phyloP scores from a whole-genome alignment of 495 filamentous ascomycete species.

The Hypoxylon rickii region DNA sequence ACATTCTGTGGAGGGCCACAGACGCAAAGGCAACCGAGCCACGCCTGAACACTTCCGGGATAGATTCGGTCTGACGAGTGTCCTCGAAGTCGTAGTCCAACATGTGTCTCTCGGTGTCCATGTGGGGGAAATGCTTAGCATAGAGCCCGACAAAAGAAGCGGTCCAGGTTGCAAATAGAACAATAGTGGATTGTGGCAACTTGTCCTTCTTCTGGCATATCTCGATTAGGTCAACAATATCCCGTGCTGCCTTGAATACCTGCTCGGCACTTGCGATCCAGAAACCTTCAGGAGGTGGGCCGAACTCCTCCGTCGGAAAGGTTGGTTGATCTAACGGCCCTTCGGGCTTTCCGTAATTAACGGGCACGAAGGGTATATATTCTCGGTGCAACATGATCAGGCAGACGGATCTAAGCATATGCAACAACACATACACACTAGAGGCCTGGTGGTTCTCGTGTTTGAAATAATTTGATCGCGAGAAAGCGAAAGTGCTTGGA shows the following conservation, averaged over 20 bases:
- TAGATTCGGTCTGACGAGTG: conserved; percentile 29
- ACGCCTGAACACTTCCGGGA: conserved; percentile 40
- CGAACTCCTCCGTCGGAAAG: conserved; percentile 59
- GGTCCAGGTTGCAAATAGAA: conserved; percentile 81
- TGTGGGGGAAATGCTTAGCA: conserved; percentile 72
- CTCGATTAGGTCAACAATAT: conserved; percentile 75
- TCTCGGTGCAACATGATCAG: conserved; percentile 80
- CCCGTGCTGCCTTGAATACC: conserved; percentile 71
- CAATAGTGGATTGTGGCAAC: conserved; percentile 78
- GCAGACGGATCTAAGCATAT: conserved; percentile 77
- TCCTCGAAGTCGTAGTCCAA: conserved; percentile 41
- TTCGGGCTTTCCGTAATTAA: conserved; percentile 67
- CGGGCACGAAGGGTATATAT: conserved; percentile 80
- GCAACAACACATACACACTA: conserved; percentile 75
- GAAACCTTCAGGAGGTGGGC: conserved; percentile 59
- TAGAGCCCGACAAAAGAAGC: conserved; percentile 77
- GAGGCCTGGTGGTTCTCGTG: conserved; percentile 78
- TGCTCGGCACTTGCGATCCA: conserved; percentile 77
- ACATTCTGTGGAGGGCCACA: conserved; percentile 61
- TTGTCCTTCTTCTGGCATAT: conserved; percentile 69
- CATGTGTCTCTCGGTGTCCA: conserved; percentile 73
- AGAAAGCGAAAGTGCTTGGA: conserved; percentile 72
- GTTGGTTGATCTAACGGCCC: conserved; percentile 76
- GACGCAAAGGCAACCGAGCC: conserved; percentile 46
- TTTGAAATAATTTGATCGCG: conserved; percentile 73